phyloP scores from a whole-genome alignment of 106 monocot genomes.

The Agapanthus africanus region DNA sequence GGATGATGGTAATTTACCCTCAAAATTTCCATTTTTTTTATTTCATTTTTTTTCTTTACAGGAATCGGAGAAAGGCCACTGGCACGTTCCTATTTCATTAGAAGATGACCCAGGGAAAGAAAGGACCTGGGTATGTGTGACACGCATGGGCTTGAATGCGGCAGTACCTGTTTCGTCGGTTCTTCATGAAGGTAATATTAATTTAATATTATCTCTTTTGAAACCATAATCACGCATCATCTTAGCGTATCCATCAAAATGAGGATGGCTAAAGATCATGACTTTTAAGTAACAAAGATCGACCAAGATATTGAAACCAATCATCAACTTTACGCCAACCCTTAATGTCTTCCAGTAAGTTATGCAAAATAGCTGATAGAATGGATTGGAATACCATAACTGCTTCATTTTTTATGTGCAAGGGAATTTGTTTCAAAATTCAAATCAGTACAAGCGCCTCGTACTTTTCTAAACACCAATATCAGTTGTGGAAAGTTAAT shows the following conservation, averaged over 20 bases:
- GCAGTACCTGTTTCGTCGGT: conserved; percentile 9
- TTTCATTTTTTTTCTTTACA: conserved; percentile 5
- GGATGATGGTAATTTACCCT: too few species aligned
- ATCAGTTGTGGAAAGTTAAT: too few species aligned
- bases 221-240: neutral
- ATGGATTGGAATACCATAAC: too few species aligned
- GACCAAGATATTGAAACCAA: neutral
- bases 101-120: conserved; percentile 19
- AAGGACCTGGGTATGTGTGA: conserved; percentile 65
- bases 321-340: neutral
- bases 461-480: too few species aligned
- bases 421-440: too few species aligned
- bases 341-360: too few species aligned
- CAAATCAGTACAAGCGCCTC: too few species aligned
- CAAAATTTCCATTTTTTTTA: neutral
- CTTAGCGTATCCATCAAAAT: neutral
- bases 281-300: neutral
- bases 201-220: neutral
- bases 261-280: neutral
- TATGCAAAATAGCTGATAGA: too few species aligned
- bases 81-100: conserved; percentile 60
- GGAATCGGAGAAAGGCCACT: conserved; percentile 71
- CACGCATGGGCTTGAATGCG: conserved; percentile 17
- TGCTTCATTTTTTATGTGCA: too few species aligned
- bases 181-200: conserved; percentile 17